Evolutionary conservation across 129 eudicot species (phyloP), one percentile per base, ranked within the genome.

Genomic region (Oenanthe sinensis): DNA sequence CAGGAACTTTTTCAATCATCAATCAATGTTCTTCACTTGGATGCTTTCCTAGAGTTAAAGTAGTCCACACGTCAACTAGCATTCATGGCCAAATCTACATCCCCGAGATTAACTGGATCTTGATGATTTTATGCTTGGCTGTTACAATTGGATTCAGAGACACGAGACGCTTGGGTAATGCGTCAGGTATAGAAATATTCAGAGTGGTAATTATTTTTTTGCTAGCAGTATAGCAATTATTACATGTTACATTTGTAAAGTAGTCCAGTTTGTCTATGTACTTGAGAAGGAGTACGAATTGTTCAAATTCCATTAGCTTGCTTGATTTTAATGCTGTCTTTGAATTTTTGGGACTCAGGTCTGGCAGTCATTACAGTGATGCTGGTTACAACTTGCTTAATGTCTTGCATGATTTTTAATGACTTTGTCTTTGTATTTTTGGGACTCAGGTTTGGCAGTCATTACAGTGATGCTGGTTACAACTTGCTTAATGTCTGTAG

Each of bases 381-480:
- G 99, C 80, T 96, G 81, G 99, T 96, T 58, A 96, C 99, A 7
- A 96, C 99, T 10, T 96, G 99, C 86, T 85, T 96, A 63, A 96
- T 92, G 97, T 96, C 40, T 67, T 67, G 42, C 22, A 3, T 30
- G 40, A 11, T 60, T 60, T 40, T 80, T 4, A 30, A 28, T 19
- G 75, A 30, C 75, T 17, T 1, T 17, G 42, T 36, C 33, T 15
- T 39, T 44, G 50, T 60, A 50, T 60, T 37, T 22, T 75, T 58
- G 42, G 78, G 36, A 74, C 73, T 81, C 90, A 95, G 99, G 99
- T 90, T 84, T 96, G 85, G 99, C 99, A 2, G 97, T 92, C 70
- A 96, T 92, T 55, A 92, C 99, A 4, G 99, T 92, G 28, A 96
- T 96, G 99, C 80, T 96, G 81, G 99, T 96, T 58, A 96, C 99